A percentile compares a stretch with the other conserved stretches of the same genome.
These are phyloP conservation scores for Blepharisma japonicum DNA, from an alignment of 73 alveolate genomes.

Conservation along the genomic window DNA sequence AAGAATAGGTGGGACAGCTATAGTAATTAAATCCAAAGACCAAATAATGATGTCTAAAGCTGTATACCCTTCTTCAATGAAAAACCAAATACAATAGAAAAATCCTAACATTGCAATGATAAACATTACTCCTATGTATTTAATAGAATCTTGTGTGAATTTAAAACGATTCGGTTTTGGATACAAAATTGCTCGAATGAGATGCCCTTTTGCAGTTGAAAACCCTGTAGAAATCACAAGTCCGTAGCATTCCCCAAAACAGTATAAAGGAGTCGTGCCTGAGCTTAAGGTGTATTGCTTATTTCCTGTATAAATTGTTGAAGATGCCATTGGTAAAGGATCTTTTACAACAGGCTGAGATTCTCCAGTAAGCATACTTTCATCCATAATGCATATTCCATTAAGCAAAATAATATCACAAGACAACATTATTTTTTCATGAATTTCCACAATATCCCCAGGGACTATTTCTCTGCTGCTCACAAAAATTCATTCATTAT, in stretches of 20 bases:
- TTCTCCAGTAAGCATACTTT: constrained; percentile 96
- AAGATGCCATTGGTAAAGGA: constrained; percentile 63
- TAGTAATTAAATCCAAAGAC: constrained; percentile 62
- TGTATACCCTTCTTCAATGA: not conserved
- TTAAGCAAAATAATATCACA: constrained; percentile 86
- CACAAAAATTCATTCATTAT: constrained; percentile 20
- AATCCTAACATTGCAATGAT: constrained; percentile 74
- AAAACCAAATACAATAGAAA: not conserved
- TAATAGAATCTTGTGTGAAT: constrained; percentile 80
- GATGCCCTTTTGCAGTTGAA: constrained; percentile 84
- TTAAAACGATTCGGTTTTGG: constrained; percentile 84
- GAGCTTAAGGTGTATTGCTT: constrained; percentile 77
- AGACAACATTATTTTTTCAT: constrained; percentile 71
- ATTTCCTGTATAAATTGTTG: constrained; percentile 53
- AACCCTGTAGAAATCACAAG: constrained; percentile 77
- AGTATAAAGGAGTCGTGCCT: constrained; percentile 87
- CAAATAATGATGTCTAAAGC: constrained; percentile 18
- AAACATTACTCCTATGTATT: constrained; percentile 81
- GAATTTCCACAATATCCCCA: constrained; percentile 90
- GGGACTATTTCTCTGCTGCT: constrained; percentile 80
- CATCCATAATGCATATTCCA: constrained; percentile 84
- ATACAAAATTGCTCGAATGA: constrained; percentile 76
- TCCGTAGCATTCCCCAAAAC: constrained; percentile 59
- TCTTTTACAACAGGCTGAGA: constrained; percentile 84
- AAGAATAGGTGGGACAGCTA: constrained; percentile 80